Conservation (phyloP, 2,329 filamentous ascomycete species). For the Nigrospora sphaerica region DNA sequence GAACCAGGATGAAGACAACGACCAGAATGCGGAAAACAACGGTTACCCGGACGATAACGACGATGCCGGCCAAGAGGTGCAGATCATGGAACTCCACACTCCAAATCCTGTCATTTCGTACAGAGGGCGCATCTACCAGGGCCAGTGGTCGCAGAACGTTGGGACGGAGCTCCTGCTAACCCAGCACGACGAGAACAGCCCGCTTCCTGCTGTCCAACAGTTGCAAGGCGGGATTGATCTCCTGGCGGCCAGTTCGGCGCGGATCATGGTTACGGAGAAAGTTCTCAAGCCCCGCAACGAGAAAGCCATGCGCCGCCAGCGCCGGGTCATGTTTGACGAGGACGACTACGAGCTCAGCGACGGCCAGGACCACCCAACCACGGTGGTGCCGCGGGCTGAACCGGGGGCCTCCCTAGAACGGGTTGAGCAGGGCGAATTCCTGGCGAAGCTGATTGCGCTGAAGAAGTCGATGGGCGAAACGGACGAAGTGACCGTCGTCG, state of each 20-base stretch:
- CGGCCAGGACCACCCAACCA: slow-evolving; percentile 24
- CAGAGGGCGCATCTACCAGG: slow-evolving; percentile 69
- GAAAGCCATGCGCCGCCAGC: background rate
- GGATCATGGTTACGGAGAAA: slow-evolving; percentile 1
- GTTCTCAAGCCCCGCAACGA: background rate
- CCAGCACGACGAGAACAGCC: slow-evolving; percentile 29
- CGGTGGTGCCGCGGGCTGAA: slow-evolving; percentile 36
- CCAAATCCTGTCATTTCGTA: slow-evolving; percentile 73
- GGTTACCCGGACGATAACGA: slow-evolving; percentile 20
- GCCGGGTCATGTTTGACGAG: slow-evolving; percentile 10
- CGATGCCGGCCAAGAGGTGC: slow-evolving; percentile 43
- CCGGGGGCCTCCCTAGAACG: slow-evolving; percentile 39
- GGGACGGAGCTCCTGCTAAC: slow-evolving; percentile 78
- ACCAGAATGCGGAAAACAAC: slow-evolving; percentile 15
- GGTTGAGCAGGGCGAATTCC: slow-evolving; percentile 36
- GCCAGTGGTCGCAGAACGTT: slow-evolving; percentile 73
- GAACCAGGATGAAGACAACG: slow-evolving; percentile 7
- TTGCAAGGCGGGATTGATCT: background rate
- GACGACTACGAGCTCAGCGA: slow-evolving; percentile 9
- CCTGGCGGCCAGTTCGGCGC: slow-evolving; percentile 1
- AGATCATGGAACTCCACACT: slow-evolving; percentile 78
- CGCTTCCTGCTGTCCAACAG: background rate
- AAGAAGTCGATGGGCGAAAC: slow-evolving; percentile 58
- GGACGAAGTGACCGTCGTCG: slow-evolving; percentile 58
- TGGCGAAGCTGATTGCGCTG: slow-evolving; percentile 57